A percentile compares a stretch with the other conserved stretches of the same genome.
Evolutionary conservation across 75 land plant species (phyloP).

Genomic region (Adiantum capillusveneris): DNA sequence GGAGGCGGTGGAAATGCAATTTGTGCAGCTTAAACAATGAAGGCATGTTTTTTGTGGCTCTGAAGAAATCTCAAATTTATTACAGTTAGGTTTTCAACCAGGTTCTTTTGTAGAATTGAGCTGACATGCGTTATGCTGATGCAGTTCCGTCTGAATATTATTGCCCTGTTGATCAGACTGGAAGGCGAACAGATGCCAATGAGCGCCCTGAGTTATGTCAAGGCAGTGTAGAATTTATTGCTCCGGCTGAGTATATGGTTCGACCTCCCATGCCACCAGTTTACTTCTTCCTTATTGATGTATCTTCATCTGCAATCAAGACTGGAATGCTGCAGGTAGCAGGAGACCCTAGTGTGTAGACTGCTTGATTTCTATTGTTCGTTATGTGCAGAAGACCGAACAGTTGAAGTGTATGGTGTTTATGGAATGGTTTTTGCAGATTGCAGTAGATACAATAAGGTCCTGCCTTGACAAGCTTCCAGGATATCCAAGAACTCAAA

Average conservation of each 20-base stretch:
- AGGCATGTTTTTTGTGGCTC: slow-evolving; percentile 32
- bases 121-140: neutral
- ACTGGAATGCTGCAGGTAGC: slow-evolving; percentile 87
- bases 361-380: too few relatives aligned
- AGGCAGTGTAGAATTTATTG: slow-evolving; percentile 97
- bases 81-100: too few relatives aligned
- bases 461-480: slow-evolving; percentile 80
- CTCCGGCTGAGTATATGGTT: slow-evolving; percentile 96
- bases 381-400: neutral
- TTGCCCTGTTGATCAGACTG: slow-evolving; percentile 74
- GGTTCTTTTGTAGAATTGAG: too few relatives aligned
- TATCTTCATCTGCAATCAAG: slow-evolving; percentile 66
- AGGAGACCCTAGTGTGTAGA: slow-evolving; percentile 4
- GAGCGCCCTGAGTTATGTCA: slow-evolving; percentile 76
- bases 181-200: slow-evolving; percentile 66
- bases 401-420: neutral
- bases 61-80: too few relatives aligned
- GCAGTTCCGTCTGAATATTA: slow-evolving; percentile 87
- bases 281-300: slow-evolving; percentile 96
- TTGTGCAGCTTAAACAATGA: slow-evolving; percentile 86
- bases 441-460: slow-evolving; percentile 81
- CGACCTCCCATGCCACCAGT: slow-evolving; percentile 99
- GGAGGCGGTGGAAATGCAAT: slow-evolving; percentile 92
- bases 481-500: slow-evolving; percentile 89
- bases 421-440: too few relatives aligned